Evolutionary conservation across 1,284 basidiomycete genomes (phyloP).

Genomic region (Coniferiporia weirii): DNA sequence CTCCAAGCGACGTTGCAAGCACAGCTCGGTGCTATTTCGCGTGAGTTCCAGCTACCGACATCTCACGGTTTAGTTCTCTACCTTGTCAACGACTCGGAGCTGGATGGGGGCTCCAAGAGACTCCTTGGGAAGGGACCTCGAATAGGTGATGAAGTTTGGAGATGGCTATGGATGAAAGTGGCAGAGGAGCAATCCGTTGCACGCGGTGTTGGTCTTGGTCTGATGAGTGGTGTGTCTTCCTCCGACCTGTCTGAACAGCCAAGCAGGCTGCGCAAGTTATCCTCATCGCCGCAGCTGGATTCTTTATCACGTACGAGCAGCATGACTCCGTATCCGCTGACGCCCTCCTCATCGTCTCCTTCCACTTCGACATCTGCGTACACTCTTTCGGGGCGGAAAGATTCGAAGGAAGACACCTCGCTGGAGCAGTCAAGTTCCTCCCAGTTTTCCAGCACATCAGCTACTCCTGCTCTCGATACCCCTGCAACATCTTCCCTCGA

Average conservation of each 20-base stretch:
- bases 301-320: slow-evolving; percentile 23
- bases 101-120: slow-evolving; percentile 21
- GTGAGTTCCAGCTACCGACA: slow-evolving; percentile 81
- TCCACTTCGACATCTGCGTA: background rate
- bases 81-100: slow-evolving; percentile 41
- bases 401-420: background rate
- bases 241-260: slow-evolving; percentile 33
- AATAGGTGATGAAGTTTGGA: slow-evolving; percentile 81
- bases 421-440: slow-evolving; percentile 10
- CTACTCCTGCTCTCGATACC: slow-evolving; percentile 54
- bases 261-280: slow-evolving; percentile 9
- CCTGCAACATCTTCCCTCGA: slow-evolving; percentile 43
- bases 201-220: slow-evolving; percentile 34
- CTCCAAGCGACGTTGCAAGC: slow-evolving; percentile 66
- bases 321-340: slow-evolving; percentile 32
- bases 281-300: slow-evolving; percentile 28
- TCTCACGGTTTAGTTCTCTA: slow-evolving; percentile 74
- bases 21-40: slow-evolving; percentile 76
- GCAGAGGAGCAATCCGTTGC: slow-evolving; percentile 62
- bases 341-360: slow-evolving; percentile 42
- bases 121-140: slow-evolving; percentile 59
- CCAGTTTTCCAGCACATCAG: slow-evolving; percentile 28
- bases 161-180: slow-evolving; percentile 70
- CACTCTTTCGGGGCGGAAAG: background rate
- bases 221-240: slow-evolving; percentile 38